Conservation (phyloP, 2,329 filamentous ascomycete species). For the Clarireedia homoeocarpa region DNA sequence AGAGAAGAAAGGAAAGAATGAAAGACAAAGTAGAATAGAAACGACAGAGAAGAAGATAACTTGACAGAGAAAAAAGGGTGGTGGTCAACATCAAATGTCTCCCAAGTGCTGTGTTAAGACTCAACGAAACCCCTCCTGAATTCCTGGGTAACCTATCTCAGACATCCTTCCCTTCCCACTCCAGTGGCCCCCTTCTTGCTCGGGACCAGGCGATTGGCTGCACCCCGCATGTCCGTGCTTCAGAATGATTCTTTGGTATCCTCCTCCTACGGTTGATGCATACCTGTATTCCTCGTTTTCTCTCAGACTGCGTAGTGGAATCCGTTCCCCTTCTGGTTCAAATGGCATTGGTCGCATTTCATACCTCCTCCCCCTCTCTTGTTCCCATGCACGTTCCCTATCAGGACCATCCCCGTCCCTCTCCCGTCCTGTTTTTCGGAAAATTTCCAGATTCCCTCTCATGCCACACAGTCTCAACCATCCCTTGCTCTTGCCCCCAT, state of each 20-base stretch:
- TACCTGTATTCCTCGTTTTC: too few relatives aligned
- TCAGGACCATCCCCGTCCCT: neutral
- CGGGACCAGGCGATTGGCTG: neutral
- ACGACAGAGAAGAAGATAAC: too few relatives aligned
- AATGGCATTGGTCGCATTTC: neutral
- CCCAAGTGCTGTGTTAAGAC: neutral
- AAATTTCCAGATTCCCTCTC: conserved; percentile 53
- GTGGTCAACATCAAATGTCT: too few relatives aligned
- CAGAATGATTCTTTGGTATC: neutral
- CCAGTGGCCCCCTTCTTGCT: neutral
- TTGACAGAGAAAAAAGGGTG: too few relatives aligned
- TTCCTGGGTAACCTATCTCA: neutral
- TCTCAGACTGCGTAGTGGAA: too few relatives aligned
- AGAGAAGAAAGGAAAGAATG: too few relatives aligned
- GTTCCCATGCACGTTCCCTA: neutral
- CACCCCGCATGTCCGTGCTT: neutral
- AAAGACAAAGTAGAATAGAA: too few relatives aligned
- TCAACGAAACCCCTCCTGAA: neutral
- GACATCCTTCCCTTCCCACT: neutral
- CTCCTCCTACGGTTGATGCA: neutral
- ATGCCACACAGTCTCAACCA: conserved; percentile 49
- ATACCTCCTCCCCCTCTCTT: too few relatives aligned
- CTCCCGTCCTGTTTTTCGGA: conserved; percentile 25
- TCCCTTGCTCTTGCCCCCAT: conserved; percentile 37
- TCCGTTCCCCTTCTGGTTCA: too few relatives aligned